Evolutionary conservation across 257 asterid genomes (phyloP).

Genomic region (Mentha longifolia): DNA sequence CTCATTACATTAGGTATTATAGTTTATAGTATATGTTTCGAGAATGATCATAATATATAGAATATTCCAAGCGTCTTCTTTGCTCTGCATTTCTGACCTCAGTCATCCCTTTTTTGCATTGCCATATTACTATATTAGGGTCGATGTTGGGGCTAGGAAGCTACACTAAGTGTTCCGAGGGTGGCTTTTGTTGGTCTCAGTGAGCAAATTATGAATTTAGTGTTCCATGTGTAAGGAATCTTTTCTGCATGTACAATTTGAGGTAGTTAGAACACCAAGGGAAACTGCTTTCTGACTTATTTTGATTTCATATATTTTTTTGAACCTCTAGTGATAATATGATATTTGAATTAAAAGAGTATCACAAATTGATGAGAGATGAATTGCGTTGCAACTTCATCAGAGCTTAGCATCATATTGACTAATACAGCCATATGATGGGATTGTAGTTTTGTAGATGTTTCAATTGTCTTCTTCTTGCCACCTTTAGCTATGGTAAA

Average conservation of each 20-base stretch:
- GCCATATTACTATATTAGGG: not conserved
- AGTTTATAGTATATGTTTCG: too few relatives aligned
- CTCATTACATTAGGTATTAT: too few relatives aligned
- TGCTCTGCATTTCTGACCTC: not conserved
- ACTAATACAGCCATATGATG: not conserved
- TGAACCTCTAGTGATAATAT: not conserved
- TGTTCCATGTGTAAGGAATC: not conserved
- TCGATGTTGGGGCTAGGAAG: not conserved
- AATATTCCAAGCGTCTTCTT: not conserved
- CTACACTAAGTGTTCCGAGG: not conserved
- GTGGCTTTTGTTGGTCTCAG: not conserved
- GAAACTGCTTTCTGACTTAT: not conserved
- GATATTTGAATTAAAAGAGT: not conserved
- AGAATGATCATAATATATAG: too few relatives aligned
- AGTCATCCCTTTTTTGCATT: not conserved
- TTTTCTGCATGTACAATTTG: not conserved
- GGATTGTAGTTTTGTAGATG: not conserved
- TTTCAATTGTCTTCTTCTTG: conserved; percentile 13
- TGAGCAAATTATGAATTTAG: not conserved
- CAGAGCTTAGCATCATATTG: not conserved
- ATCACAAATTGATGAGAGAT: conserved; percentile 5
- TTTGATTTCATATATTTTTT: not conserved
- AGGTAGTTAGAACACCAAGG: not conserved
- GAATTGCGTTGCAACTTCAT: not conserved
- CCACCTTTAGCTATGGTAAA: conserved; percentile 6